phyloP scores from a whole-genome alignment of 1,139 yeast species.

The Petasospora fabianii region DNA sequence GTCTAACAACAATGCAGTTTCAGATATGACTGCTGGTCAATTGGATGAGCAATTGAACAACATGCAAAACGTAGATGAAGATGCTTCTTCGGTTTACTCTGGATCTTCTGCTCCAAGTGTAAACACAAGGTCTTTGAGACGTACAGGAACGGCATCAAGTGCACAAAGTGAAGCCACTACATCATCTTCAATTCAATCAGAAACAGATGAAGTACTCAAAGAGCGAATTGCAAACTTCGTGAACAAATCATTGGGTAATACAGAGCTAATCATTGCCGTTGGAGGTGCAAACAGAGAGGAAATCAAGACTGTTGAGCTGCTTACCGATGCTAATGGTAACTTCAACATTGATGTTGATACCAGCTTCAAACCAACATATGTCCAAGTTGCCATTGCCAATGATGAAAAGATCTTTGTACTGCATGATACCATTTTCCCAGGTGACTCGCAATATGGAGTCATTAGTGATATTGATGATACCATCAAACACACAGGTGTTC shows the following conservation, averaged over 20 bases:
- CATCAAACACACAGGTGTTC: slow-evolving; percentile 81
- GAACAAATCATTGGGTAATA: slow-evolving; percentile 52
- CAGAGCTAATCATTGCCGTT: slow-evolving; percentile 47
- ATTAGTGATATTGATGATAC: slow-evolving; percentile 97
- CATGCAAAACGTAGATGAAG: slow-evolving; percentile 13
- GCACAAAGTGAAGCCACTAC: slow-evolving; percentile 7
- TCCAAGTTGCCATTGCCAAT: slow-evolving; percentile 39
- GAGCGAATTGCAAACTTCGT: slow-evolving; percentile 59
- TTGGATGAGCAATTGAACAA: slow-evolving; percentile 24
- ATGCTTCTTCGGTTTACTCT: slow-evolving; percentile 17
- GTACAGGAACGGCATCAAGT: slow-evolving; percentile 18
- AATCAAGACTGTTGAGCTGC: slow-evolving; percentile 30
- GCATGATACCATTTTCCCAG: slow-evolving; percentile 42
- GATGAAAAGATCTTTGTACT: slow-evolving; percentile 47
- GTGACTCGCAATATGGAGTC: slow-evolving; percentile 57
- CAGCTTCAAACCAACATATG: slow-evolving; percentile 50
- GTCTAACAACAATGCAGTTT: slow-evolving; percentile 29
- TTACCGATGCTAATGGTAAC: slow-evolving; percentile 60
- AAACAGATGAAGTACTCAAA: slow-evolving; percentile 38
- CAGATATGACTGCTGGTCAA: slow-evolving; percentile 28
- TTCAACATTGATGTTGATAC: slow-evolving; percentile 48
- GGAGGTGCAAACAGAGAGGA: slow-evolving; percentile 41
- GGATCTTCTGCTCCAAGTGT: slow-evolving; percentile 19
- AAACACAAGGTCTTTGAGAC: slow-evolving; percentile 9
- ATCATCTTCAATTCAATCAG: slow-evolving; percentile 25